These are phyloP conservation scores for Asterochloris erici DNA, from an alignment of 139 green algal genomes.

Conservation along the genomic window DNA sequence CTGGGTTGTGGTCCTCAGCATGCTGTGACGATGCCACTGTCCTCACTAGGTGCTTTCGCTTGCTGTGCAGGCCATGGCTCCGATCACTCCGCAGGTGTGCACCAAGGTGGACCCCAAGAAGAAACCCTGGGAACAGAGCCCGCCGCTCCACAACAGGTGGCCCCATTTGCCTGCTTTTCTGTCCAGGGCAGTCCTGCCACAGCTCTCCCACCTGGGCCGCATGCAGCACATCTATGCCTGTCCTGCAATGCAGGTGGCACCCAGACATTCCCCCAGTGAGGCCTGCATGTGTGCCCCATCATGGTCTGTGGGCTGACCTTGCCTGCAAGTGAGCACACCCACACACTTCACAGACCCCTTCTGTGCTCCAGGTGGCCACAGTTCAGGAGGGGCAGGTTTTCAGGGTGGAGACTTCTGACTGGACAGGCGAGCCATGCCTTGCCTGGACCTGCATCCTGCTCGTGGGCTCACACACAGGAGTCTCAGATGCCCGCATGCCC, in stretches of 20 bases:
- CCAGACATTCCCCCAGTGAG: slow-evolving; percentile 65
- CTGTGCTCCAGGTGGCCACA: slow-evolving; percentile 36
- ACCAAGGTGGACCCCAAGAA: slow-evolving; percentile 50
- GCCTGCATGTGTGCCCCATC: not conserved
- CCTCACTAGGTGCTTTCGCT: too few relatives aligned
- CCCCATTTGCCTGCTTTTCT: slow-evolving; percentile 33
- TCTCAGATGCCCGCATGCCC: too few relatives aligned
- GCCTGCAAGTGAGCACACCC: not conserved
- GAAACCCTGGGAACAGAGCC: slow-evolving; percentile 54
- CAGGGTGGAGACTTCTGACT: slow-evolving; percentile 69
- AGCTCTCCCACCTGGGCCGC: not conserved
- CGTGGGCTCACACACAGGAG: too few relatives aligned
- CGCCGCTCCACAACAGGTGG: slow-evolving; percentile 61
- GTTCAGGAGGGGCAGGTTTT: slow-evolving; percentile 56
- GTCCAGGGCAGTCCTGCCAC: slow-evolving; percentile 11
- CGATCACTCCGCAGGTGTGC: too few relatives aligned
- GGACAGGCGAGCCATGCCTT: slow-evolving; percentile 27
- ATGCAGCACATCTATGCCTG: not conserved
- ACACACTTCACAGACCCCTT: not conserved
- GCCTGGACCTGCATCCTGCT: too few relatives aligned
- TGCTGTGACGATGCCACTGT: too few relatives aligned
- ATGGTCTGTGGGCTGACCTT: not conserved
- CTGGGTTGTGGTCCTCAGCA: too few relatives aligned
- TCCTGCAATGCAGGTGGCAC: slow-evolving; percentile 40
- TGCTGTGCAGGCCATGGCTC: too few relatives aligned